Percentiles rank a stretch among this genome's conserved stretches.
phyloP scores from a whole-genome alignment of 345 rosid genomes.

The Aquilaria yunnanensis region DNA sequence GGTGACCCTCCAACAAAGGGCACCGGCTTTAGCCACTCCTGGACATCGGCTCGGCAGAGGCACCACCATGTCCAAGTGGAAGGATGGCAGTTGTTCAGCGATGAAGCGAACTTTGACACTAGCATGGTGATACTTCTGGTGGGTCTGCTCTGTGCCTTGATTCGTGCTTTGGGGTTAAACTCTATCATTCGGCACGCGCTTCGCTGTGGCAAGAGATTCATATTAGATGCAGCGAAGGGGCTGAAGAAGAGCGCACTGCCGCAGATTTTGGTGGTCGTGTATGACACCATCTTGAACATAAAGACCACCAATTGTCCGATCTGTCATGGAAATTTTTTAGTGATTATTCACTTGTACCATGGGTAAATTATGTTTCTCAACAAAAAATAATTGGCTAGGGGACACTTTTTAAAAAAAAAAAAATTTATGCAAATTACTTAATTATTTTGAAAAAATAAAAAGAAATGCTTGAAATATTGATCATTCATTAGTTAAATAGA shows the following conservation, averaged over 20 bases:
- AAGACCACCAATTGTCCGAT: slow-evolving; percentile 61
- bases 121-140: slow-evolving; percentile 78
- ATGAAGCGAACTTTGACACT: slow-evolving; percentile 53
- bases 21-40: slow-evolving; percentile 36
- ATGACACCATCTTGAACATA: slow-evolving; percentile 33
- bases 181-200: slow-evolving; percentile 56
- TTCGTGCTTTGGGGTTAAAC: slow-evolving; percentile 57
- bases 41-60: slow-evolving; percentile 17
- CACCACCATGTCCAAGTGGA: slow-evolving; percentile 15
- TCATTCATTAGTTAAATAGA: too few relatives aligned
- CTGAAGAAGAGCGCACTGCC: slow-evolving; percentile 49
- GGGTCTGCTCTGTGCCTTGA: slow-evolving; percentile 54
- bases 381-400: too few relatives aligned
- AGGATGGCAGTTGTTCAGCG: slow-evolving; percentile 17
- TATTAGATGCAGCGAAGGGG: slow-evolving; percentile 33
- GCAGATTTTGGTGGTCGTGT: slow-evolving; percentile 50
- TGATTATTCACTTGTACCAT: too few relatives aligned
- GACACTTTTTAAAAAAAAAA: too few relatives aligned
- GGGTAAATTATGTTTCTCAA: too few relatives aligned
- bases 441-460: too few relatives aligned
- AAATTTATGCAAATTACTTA: too few relatives aligned
- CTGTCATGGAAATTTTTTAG: slow-evolving; percentile 61
- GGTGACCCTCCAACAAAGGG: slow-evolving; percentile 21
- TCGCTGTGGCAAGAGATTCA: slow-evolving; percentile 45
- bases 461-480: too few relatives aligned